phyloP scores from a whole-genome alignment of 768 basidiomycete species.

The Pleurotus eryngii region DNA sequence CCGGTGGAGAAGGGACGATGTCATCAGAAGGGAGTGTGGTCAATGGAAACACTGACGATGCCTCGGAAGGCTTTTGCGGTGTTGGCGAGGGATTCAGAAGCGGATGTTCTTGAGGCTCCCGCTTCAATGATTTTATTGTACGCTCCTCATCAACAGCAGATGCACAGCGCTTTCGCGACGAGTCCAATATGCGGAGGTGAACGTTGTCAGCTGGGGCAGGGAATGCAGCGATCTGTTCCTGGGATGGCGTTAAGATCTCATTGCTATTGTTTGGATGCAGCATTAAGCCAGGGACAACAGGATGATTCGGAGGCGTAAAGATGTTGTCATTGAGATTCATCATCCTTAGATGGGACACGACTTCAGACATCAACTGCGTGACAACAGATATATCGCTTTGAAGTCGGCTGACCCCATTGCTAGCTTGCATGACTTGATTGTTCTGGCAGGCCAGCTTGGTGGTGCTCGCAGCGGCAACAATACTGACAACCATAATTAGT shows the following conservation, averaged over 20 bases:
- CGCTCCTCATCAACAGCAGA: slow-evolving; percentile 36
- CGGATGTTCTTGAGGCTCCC: slow-evolving; percentile 44
- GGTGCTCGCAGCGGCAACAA: slow-evolving; percentile 4
- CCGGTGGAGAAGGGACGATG: slow-evolving; percentile 8
- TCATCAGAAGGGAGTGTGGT: slow-evolving; percentile 16
- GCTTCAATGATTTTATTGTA: slow-evolving; percentile 42
- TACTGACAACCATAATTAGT: slow-evolving; percentile 1
- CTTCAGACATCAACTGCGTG: slow-evolving; percentile 4
- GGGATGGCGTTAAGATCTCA: background rate
- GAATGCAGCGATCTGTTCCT: background rate
- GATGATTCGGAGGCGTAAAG: background rate
- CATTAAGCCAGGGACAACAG: background rate
- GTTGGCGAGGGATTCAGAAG: slow-evolving; percentile 25
- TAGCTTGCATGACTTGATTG: slow-evolving; percentile 7
- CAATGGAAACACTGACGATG: slow-evolving; percentile 10
- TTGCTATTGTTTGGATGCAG: background rate
- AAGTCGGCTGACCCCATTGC: slow-evolving; percentile 5
- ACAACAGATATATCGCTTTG: slow-evolving; percentile 9
- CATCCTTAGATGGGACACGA: background rate
- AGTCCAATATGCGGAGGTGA: slow-evolving; percentile 31
- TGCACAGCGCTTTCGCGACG: slow-evolving; percentile 41
- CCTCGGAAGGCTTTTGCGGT: slow-evolving; percentile 10
- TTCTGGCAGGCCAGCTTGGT: slow-evolving; percentile 4
- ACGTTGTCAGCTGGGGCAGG: slow-evolving; percentile 15
- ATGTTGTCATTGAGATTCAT: background rate